Conservation (phyloP, 169 alveolate genomes). For the Perkinsus marinus region DNA sequence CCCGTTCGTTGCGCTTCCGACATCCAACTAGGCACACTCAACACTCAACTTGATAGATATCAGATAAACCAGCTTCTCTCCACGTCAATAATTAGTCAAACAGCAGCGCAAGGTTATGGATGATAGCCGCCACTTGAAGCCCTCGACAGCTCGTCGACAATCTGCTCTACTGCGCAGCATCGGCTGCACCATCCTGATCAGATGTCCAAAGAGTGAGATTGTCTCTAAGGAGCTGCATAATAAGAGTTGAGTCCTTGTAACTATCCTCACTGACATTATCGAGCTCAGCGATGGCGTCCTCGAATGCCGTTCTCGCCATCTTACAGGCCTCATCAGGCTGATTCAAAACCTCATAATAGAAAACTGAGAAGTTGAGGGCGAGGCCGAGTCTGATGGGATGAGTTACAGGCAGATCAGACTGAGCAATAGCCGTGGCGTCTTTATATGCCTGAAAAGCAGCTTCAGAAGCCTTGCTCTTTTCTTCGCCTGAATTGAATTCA, state of each 20-base stretch:
- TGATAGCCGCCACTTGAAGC: not conserved
- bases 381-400: constrained; percentile 88
- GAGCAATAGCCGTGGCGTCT: constrained; percentile 82
- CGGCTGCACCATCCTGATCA: not conserved
- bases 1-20: no score
- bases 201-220: constrained; percentile 87
- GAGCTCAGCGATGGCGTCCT: constrained; percentile 68
- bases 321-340: constrained; percentile 88
- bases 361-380: constrained; percentile 85
- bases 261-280: constrained; percentile 69
- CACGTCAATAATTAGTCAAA: not conserved
- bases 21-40: not conserved
- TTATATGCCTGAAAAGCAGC: constrained; percentile 82
- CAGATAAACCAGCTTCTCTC: not conserved
- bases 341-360: constrained; percentile 85
- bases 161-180: not conserved
- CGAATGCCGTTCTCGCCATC: constrained; percentile 80
- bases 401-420: constrained; percentile 70
- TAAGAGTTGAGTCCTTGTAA: constrained; percentile 74
- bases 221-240: constrained; percentile 88
- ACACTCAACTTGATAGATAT: not conserved
- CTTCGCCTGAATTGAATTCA: constrained; percentile 82
- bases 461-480: constrained; percentile 72
- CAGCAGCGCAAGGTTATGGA: not conserved
- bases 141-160: not conserved